phyloP scores from a whole-genome alignment of 352 stramenopile genomes.

The Globisporangium acanthophoron region DNA sequence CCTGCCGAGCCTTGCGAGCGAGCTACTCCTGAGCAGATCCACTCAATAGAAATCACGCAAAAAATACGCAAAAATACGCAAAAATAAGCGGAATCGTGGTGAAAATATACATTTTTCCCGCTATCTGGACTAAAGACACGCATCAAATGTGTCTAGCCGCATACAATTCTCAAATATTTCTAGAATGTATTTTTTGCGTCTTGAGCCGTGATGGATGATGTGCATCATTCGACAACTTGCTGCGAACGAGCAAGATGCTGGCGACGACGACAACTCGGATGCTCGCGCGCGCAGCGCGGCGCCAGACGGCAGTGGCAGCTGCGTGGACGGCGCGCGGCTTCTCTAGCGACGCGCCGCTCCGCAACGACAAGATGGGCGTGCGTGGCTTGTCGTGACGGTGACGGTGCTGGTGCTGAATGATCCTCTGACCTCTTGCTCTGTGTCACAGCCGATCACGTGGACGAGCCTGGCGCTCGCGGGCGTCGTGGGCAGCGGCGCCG shows the following conservation, averaged over 20 bases:
- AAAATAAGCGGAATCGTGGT: not conserved
- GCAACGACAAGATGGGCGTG: slow-evolving; percentile 67
- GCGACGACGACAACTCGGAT: slow-evolving; percentile 13
- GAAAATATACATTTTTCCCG: not conserved
- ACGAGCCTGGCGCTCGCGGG: slow-evolving; percentile 71
- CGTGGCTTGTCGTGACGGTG: slow-evolving; percentile 4
- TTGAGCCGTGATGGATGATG: not conserved
- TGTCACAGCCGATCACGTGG: slow-evolving; percentile 75
- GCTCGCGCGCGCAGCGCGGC: slow-evolving; percentile 21
- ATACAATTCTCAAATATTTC: not conserved
- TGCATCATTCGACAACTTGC: not conserved
- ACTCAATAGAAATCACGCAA: not conserved
- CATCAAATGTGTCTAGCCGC: not conserved
- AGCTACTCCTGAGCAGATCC: not conserved
- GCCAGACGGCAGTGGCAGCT: not conserved
- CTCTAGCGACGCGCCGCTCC: slow-evolving; percentile 22
- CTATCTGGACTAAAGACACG: not conserved
- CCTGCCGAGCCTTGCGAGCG: not conserved
- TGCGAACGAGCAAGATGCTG: slow-evolving; percentile 17
- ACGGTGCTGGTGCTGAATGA: not conserved
- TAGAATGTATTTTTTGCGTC: not conserved
- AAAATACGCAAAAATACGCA: not conserved
- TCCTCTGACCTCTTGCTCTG: not conserved
- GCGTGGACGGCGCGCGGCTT: slow-evolving; percentile 24
- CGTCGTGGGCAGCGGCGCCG: slow-evolving; percentile 57